phyloP scores from a whole-genome alignment of 2,329 filamentous ascomycete species.

The Colletotrichum truncatum region DNA sequence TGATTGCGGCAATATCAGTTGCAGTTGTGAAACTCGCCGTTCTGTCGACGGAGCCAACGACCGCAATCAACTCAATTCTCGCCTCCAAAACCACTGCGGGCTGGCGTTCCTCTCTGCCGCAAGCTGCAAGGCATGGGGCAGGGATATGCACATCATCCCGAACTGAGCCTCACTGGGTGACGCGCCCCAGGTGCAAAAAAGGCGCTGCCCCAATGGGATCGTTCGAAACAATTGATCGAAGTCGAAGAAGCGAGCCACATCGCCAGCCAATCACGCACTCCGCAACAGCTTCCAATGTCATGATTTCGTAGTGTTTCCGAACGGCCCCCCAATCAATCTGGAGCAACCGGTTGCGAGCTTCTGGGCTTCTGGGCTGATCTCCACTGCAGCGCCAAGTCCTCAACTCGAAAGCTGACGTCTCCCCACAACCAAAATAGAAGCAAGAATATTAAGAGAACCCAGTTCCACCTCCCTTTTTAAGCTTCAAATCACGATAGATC shows the following conservation, averaged over 20 bases:
- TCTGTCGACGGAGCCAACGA: neutral
- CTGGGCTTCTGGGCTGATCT: neutral
- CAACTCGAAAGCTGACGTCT: neutral
- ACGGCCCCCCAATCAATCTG: neutral
- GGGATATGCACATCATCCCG: slow-evolving; percentile 29
- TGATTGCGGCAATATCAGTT: neutral
- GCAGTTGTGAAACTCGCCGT: neutral
- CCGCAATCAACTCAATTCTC: neutral
- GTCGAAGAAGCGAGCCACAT: neutral
- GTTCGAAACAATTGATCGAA: neutral
- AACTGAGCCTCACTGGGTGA: slow-evolving; percentile 29
- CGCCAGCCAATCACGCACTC: neutral
- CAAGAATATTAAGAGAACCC: neutral
- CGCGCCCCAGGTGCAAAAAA: slow-evolving; percentile 10
- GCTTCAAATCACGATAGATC: neutral
- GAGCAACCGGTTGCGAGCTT: neutral
- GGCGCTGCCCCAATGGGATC: slow-evolving; percentile 8
- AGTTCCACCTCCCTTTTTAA: neutral
- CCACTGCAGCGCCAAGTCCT: neutral
- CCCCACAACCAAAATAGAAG: slow-evolving; percentile 8
- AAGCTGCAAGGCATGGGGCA: slow-evolving; percentile 7
- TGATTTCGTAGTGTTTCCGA: neutral
- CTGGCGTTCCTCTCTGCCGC: neutral
- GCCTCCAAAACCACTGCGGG: neutral
- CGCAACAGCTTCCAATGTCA: neutral